These are phyloP conservation scores for Ceratobasidium sp. DNA, from an alignment of 1,284 basidiomycete species.

Conservation along the genomic window DNA sequence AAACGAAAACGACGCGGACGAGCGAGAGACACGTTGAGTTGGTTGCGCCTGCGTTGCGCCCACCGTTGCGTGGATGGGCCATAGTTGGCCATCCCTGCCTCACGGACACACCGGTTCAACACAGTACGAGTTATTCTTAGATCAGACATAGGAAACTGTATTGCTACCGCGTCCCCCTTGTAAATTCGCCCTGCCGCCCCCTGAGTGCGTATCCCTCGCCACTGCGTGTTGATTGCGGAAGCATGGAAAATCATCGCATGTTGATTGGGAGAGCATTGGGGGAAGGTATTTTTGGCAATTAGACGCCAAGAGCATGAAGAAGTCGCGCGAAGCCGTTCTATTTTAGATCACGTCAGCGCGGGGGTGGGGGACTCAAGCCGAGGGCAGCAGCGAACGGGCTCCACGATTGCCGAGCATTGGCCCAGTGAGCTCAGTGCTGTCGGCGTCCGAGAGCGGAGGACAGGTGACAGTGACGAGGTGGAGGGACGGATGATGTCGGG, in stretches of 20 bases:
- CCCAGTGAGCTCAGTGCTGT: background rate
- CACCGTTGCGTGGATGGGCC: no score
- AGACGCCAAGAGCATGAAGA: constrained; percentile 21
- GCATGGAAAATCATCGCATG: constrained; percentile 7
- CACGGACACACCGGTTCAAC: no score
- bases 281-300: constrained; percentile 34
- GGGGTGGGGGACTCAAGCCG: background rate
- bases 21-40: no score
- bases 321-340: constrained; percentile 11
- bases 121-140: no score
- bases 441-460: background rate
- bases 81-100: no score
- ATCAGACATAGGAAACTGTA: no score
- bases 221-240: no score
- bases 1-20: no score
- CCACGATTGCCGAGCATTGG: background rate
- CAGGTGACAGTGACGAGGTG: background rate
- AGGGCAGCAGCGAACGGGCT: background rate
- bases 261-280: constrained; percentile 18
- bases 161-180: no score
- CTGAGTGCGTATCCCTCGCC: no score
- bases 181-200: no score
- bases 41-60: no score
- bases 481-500: constrained; percentile 1
- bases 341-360: constrained; percentile 24